phyloP scores from a whole-genome alignment of 345 rosid genomes.

The Mallotus nudiflorus region DNA sequence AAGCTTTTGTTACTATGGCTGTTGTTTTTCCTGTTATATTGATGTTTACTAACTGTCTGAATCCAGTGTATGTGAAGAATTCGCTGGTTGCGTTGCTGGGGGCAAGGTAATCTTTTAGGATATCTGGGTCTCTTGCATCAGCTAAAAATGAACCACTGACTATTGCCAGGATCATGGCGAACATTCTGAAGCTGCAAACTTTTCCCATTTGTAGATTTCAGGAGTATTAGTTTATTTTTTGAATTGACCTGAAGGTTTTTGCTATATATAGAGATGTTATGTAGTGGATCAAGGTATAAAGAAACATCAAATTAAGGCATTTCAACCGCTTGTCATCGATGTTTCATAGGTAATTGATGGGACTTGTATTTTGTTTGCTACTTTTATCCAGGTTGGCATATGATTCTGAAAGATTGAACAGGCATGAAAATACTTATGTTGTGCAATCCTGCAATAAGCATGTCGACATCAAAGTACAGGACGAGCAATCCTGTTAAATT shows the following conservation, averaged over 20 bases:
- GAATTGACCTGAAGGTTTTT: background rate
- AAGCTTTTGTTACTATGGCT: slow-evolving; percentile 10
- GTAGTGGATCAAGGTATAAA: background rate
- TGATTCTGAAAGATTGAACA: background rate
- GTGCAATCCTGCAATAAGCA: no score
- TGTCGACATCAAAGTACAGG: no score
- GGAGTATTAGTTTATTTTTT: background rate
- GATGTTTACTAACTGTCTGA: slow-evolving; percentile 6
- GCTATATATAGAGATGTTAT: slow-evolving; percentile 2
- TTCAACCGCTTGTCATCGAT: background rate
- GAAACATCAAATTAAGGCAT: background rate
- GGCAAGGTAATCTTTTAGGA: slow-evolving; percentile 19
- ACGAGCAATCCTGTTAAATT: no score
- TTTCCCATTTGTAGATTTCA: slow-evolving; percentile 16
- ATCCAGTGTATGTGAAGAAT: slow-evolving; percentile 26
- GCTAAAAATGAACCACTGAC: background rate
- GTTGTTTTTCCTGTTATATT: slow-evolving; percentile 11
- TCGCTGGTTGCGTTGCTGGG: slow-evolving; percentile 5
- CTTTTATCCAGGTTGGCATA: background rate
- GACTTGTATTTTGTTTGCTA: background rate
- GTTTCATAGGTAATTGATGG: background rate
- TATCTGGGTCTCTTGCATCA: slow-evolving; percentile 26
- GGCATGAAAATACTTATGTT: no score
- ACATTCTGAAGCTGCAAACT: background rate
- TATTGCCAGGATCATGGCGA: background rate